phyloP scores from a whole-genome alignment of 1,284 basidiomycete species.

The Puccinia coronata region DNA sequence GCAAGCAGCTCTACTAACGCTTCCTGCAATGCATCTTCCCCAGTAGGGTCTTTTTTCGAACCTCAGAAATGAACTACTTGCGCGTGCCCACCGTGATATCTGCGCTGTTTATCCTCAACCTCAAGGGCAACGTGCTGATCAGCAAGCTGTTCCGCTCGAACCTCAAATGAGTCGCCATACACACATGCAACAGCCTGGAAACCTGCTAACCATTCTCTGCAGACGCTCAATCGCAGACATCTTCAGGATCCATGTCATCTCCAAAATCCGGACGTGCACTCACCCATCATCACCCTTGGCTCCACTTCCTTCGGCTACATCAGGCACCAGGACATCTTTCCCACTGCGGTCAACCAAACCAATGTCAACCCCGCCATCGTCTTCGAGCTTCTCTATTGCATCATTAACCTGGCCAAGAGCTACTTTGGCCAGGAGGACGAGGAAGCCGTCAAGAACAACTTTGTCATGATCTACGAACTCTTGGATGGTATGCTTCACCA shows the following conservation, averaged over 20 bases:
- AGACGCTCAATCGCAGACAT: conserved; percentile 97
- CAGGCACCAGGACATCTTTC: conserved; percentile 87
- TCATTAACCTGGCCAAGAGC: conserved; percentile 86
- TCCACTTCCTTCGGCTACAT: conserved; percentile 98
- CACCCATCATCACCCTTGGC: conserved; percentile 95
- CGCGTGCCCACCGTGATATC: conserved; percentile 50
- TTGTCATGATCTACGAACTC: conserved; percentile 91
- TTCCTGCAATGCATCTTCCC: too few relatives aligned
- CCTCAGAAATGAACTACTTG: too few relatives aligned
- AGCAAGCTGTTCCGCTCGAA: conserved; percentile 88
- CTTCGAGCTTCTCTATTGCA: conserved; percentile 95
- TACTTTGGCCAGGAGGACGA: conserved; percentile 99
- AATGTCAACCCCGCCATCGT: conserved; percentile 97
- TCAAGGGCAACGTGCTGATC: conserved; percentile 75
- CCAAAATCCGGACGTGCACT: conserved; percentile 92
- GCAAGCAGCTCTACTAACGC: too few relatives aligned
- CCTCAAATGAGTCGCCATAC: conserved; percentile 70
- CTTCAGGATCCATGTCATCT: conserved; percentile 96
- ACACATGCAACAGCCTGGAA: conserved; percentile 12
- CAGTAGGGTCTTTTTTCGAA: too few relatives aligned
- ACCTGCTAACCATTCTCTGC: conserved; percentile 25
- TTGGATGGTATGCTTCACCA: conserved; percentile 73
- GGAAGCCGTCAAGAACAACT: conserved; percentile 98
- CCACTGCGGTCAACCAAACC: conserved; percentile 81
- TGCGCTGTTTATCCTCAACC: conserved; percentile 52